Conservation (phyloP, 495 filamentous ascomycete species). For the Elasticomyces elasticus region DNA sequence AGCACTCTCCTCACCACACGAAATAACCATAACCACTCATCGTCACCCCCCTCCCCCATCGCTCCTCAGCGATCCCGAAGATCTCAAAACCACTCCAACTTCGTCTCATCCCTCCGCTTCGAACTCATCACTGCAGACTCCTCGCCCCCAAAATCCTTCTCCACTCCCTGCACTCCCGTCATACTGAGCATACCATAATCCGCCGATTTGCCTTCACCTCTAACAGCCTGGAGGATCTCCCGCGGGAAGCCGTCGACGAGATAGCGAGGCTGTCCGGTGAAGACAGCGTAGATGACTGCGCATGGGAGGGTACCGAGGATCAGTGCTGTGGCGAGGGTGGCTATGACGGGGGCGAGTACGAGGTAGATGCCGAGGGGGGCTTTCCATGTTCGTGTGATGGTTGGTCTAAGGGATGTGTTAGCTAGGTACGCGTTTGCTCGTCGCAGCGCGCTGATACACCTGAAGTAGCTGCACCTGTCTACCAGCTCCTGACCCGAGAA, state of each 20-base stretch:
- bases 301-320: background rate
- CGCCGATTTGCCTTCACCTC: background rate
- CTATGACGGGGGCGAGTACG: background rate
- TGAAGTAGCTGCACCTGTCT: background rate
- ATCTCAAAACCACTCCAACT: background rate
- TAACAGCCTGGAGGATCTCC: background rate
- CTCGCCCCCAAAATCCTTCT: background rate
- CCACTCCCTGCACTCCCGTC: background rate
- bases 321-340: background rate
- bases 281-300: background rate
- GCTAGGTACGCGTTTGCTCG: too few relatives aligned
- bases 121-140: background rate
- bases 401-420: background rate
- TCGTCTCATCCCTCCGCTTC: background rate
- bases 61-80: too few relatives aligned
- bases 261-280: background rate
- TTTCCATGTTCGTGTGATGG: background rate
- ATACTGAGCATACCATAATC: background rate
- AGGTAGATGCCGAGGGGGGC: background rate
- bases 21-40: too few relatives aligned
- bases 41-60: too few relatives aligned
- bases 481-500: background rate
- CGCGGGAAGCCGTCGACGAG: background rate
- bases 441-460: too few relatives aligned
- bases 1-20: too few relatives aligned